Evolutionary conservation across 495 filamentous ascomycete species (phyloP), one percentile per base, ranked within the genome.

Genomic region (Penicillium lagena): DNA sequence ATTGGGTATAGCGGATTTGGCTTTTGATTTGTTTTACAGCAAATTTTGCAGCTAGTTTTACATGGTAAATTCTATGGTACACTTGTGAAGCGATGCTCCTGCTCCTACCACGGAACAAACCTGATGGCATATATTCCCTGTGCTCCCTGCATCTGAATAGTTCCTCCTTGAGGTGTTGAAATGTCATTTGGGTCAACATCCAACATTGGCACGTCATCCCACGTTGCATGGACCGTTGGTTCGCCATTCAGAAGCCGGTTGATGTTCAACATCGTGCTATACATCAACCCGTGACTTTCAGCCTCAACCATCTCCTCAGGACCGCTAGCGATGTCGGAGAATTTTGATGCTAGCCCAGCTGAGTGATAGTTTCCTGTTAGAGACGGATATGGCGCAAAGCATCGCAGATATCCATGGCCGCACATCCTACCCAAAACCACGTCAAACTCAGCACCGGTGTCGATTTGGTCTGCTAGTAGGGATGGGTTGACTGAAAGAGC

Each of bases 401-500:
- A 79, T 30, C 59, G 56, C 31, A 67, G 28, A n/a, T 58, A 56
- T 4, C 59, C 53, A 47, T 62, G 50, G 1, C 55, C 45, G 52
- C 77, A 80, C 51, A 76, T 59, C 10, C 64, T 47, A n/a, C 71
- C 66, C n/a, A 80, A 54, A 3, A 68, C 65, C 12, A 73, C 63
- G 39, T 79, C 78, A 37, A 73, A 73, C 3, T 71, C 62, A 11
- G 58, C 58, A n/a, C 55, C 50, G 29, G 46, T 56, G 22, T 22
- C 22, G 22, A 22, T 22, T 22, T 22, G 22, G 22, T 22, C 22
- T 3, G 22, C 22, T 4, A 22, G 22, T 22, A 4, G 22, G 22
- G 22, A 22, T 7, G 60, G 56, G 13, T 68, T 67, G 1, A 73
- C 61, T 6, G 64, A 70, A 12, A 76, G 60, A 35, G 66, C 69